Evolutionary conservation across 768 basidiomycete species (phyloP).

Genomic region (Termitomyces sp.): DNA sequence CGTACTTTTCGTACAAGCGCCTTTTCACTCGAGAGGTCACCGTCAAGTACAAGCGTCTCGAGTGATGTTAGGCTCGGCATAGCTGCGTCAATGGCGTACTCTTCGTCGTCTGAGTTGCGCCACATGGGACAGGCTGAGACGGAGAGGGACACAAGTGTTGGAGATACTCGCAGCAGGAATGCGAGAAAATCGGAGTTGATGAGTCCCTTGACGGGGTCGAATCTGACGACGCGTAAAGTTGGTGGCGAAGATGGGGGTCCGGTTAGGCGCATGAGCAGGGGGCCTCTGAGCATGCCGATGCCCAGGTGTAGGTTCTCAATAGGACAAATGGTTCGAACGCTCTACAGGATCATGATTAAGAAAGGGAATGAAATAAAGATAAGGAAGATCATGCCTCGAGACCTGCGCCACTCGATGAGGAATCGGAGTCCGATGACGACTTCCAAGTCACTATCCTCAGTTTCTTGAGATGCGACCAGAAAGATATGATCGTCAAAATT

Average conservation of each 20-base stretch:
- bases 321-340: not conserved
- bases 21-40: slow-evolving; percentile 3
- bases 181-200: slow-evolving; percentile 8
- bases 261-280: slow-evolving; percentile 1
- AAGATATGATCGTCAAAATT: not conserved
- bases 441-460: not conserved
- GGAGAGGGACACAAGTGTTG: slow-evolving; percentile 3
- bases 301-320: not conserved
- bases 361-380: not conserved
- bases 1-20: not conserved
- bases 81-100: slow-evolving; percentile 11
- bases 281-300: not conserved
- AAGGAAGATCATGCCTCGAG: not conserved
- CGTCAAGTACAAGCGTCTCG: not conserved
- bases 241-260: not conserved
- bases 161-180: slow-evolving; percentile 7
- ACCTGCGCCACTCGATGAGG: not conserved
- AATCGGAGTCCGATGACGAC: not conserved
- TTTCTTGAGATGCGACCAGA: slow-evolving; percentile 4
- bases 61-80: slow-evolving; percentile 7
- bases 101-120: slow-evolving; percentile 6
- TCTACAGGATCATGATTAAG: not conserved
- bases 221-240: not conserved
- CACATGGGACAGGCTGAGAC: slow-evolving; percentile 6
- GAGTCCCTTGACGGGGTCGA: slow-evolving; percentile 1